Conservation (phyloP, 2,329 filamentous ascomycete genomes). For the Claviceps monticola region DNA sequence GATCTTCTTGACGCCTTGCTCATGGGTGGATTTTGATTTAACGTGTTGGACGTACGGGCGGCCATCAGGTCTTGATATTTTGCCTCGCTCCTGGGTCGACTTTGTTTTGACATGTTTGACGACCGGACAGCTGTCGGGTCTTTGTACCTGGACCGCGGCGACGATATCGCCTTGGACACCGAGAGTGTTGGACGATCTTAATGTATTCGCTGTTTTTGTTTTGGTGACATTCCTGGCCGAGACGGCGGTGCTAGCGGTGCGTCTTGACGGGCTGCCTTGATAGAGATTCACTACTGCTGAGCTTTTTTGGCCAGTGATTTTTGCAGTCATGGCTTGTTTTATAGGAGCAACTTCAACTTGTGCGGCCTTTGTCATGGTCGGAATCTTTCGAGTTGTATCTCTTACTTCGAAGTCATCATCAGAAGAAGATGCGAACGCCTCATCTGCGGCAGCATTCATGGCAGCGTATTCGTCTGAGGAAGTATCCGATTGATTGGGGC, state of each 20-base stretch:
- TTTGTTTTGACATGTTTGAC: background rate
- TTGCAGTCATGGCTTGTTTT: slow-evolving; percentile 13
- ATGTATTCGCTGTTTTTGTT: too few species aligned
- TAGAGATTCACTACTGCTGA: slow-evolving; percentile 4
- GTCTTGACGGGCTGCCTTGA: background rate
- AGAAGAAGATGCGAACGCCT: slow-evolving; percentile 15
- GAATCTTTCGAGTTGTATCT: slow-evolving; percentile 22
- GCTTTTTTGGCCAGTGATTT: slow-evolving; percentile 18
- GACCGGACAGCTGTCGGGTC: background rate
- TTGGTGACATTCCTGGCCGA: too few species aligned
- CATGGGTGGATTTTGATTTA: background rate
- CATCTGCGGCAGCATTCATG: slow-evolving; percentile 15
- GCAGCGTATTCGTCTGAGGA: slow-evolving; percentile 22
- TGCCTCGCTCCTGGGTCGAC: background rate
- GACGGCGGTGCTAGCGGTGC: background rate
- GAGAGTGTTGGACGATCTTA: background rate
- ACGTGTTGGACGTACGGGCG: background rate
- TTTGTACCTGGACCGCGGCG: background rate
- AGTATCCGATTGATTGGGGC: slow-evolving; percentile 16
- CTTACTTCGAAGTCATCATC: slow-evolving; percentile 14
- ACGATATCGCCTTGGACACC: background rate
- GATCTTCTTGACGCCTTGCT: background rate
- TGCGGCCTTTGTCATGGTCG: slow-evolving; percentile 11
- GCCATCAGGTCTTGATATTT: background rate
- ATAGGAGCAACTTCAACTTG: slow-evolving; percentile 14